Base-by-base conservation (phyloP, 1,284 basidiomycete genomes). In the Irpex lacteus region DNA sequence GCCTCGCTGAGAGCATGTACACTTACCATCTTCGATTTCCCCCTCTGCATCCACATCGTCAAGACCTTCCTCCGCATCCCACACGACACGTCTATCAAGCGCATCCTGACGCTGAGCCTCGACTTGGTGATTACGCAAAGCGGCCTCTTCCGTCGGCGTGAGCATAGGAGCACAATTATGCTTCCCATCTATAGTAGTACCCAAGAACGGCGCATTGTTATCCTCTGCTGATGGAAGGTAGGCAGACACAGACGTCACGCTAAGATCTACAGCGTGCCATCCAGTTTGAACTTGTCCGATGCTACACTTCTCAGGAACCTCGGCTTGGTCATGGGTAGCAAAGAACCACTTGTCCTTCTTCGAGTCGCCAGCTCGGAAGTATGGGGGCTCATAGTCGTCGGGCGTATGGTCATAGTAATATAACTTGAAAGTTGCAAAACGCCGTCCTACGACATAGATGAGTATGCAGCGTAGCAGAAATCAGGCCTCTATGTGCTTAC, bases 381-480 rank as follows among this genome's bases (percentile, higher is more conserved):
- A 80, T 0, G 88, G 88, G 4, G 91, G 91, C 72, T 93, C 90
- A 67, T 93, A 93, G 60, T 91, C 86, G 4, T 81, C 77, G 0
- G 92, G 93, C 4, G 91, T 88, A 19, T 86, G 80, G 50, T 91
- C 86, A 19, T 86, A 88, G 72, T 93, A 95, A 70, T 90, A 91
- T 13, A 92, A 76, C 71, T 94, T 94, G 77, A 94, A 90, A n/a
- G 88, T 91, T 21, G 91, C 90, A 71, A 83, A 95, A 38, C 92
- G 87, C 57, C 86, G 88, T 71, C 85, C 92, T 94, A 67, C 38
- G 57, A n/a, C 26, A 15, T 56, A 11, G 2, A 36, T 60, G n/a
- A 57, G 40, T 56, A 40, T 59, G 52, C 60, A 53, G 21, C 38
- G 49, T 36, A 44, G 59, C 15, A n/a, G 37, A 47, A 37, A 5